Evolutionary conservation across 352 stramenopile genomes (phyloP).

Genomic region (Globisporangium emineosum): DNA sequence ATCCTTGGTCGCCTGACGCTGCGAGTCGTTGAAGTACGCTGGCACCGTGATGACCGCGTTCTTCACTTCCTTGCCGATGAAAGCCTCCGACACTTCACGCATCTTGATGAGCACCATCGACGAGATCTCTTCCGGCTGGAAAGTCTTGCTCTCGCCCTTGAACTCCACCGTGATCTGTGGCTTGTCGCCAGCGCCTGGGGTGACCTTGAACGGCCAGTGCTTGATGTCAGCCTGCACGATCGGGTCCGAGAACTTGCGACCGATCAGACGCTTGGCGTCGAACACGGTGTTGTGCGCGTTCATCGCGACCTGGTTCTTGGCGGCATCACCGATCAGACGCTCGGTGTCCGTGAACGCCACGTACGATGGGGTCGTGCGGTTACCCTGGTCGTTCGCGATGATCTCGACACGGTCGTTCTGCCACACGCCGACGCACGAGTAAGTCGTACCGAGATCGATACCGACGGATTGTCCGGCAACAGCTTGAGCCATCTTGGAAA

Average conservation of each 20-base stretch:
- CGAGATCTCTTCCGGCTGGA: constrained; percentile 80
- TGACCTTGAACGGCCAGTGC: no score
- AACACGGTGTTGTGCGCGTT: no score
- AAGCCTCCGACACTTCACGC: constrained; percentile 60
- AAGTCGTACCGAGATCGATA: constrained; percentile 98
- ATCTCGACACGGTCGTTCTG: constrained; percentile 98
- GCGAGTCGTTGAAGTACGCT: no score
- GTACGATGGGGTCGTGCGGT: constrained; percentile 94
- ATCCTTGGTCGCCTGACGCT: constrained; percentile 95
- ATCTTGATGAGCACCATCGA: constrained; percentile 79
- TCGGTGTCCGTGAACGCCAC: no score
- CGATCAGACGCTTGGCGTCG: no score
- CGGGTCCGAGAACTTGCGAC: no score
- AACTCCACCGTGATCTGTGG: no score
- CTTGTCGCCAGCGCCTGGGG: no score
- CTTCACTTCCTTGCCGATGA: constrained; percentile 52
- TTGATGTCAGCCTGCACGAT: no score
- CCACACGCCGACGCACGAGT: constrained; percentile 97
- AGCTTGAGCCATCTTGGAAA: constrained; percentile 29
- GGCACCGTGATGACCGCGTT: constrained; percentile 93
- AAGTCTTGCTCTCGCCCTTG: constrained; percentile 61
- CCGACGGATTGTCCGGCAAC: constrained; percentile 64
- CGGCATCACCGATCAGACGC: no score
- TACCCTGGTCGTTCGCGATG: constrained; percentile 95
- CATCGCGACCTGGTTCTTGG: no score